Evolutionary conservation across 371 early-diverging fungal genomes (phyloP).

Genomic region (Apophysomyces trapeziformis): DNA sequence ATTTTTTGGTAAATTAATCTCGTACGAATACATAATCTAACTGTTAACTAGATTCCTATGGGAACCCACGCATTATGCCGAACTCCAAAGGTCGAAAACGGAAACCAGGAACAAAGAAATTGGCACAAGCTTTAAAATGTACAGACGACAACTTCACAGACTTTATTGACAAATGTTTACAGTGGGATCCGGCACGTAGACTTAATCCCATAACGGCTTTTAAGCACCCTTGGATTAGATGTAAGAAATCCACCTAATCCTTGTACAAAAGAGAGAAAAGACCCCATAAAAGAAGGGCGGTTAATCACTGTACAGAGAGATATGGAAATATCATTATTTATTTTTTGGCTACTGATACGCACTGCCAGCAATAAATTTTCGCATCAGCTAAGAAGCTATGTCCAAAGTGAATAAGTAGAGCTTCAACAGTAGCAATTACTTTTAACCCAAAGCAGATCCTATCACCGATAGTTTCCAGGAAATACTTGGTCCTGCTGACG

Average conservation of each 20-base stretch:
- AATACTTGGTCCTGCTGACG: too few relatives aligned
- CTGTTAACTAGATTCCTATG: slow-evolving; percentile 56
- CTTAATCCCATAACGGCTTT: slow-evolving; percentile 84
- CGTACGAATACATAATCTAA: slow-evolving; percentile 15
- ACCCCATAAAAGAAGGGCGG: neutral
- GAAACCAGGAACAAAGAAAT: slow-evolving; percentile 71
- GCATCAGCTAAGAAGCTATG: too few relatives aligned
- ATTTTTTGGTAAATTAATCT: slow-evolving; percentile 78
- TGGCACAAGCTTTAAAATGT: slow-evolving; percentile 71
- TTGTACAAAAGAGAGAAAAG: neutral
- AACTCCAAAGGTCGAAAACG: slow-evolving; percentile 89
- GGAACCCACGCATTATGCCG: slow-evolving; percentile 68
- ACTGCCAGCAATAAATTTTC: neutral
- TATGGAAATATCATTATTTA: neutral
- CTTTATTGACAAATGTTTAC: slow-evolving; percentile 80
- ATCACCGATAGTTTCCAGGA: too few relatives aligned
- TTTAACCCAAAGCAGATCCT: too few relatives aligned
- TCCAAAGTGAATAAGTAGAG: too few relatives aligned
- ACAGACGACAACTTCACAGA: slow-evolving; percentile 79
- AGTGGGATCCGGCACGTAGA: slow-evolving; percentile 87
- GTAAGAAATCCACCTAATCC: slow-evolving; percentile 21
- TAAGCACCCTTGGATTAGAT: slow-evolving; percentile 71
- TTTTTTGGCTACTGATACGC: neutral
- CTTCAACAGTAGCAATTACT: too few relatives aligned
- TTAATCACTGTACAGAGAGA: neutral